Conservation (phyloP, 371 early-diverging fungal genomes). For the Mortierella sp. region DNA sequence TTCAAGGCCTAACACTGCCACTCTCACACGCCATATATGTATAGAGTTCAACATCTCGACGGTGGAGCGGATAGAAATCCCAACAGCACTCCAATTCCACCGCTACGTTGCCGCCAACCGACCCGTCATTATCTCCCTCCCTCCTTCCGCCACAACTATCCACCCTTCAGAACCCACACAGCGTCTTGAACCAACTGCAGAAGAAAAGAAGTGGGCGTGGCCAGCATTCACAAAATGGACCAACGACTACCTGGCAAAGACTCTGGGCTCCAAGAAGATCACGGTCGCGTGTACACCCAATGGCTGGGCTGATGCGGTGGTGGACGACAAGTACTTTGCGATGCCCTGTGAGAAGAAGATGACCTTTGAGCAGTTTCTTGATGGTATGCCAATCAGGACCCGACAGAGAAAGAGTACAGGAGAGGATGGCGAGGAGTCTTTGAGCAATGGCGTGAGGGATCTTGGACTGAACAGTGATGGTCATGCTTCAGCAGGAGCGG, state of each 20-base stretch:
- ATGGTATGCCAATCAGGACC: conserved; percentile 56
- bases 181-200: conserved; percentile 23
- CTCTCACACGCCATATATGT: no score
- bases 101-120: conserved; percentile 59
- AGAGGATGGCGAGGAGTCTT: conserved; percentile 15
- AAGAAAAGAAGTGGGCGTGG: conserved; percentile 63
- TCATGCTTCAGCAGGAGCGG: no score
- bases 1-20: neutral
- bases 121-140: conserved; percentile 61
- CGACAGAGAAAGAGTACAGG: neutral
- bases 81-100: conserved; percentile 63
- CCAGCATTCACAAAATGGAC: conserved; percentile 75
- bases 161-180: conserved; percentile 18
- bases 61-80: conserved; percentile 54
- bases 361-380: conserved; percentile 70
- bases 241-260: conserved; percentile 67
- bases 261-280: conserved; percentile 63
- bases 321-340: conserved; percentile 74
- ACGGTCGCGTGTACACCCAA: conserved; percentile 72
- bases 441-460: neutral
- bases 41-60: conserved; percentile 51
- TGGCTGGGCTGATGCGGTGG: conserved; percentile 79
- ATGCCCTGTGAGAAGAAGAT: conserved; percentile 76
- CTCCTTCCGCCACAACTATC: conserved; percentile 21
- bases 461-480: neutral